These are phyloP conservation scores for Alternaria consortialis DNA, from an alignment of 2,329 filamentous ascomycete species.

Conservation along the genomic window DNA sequence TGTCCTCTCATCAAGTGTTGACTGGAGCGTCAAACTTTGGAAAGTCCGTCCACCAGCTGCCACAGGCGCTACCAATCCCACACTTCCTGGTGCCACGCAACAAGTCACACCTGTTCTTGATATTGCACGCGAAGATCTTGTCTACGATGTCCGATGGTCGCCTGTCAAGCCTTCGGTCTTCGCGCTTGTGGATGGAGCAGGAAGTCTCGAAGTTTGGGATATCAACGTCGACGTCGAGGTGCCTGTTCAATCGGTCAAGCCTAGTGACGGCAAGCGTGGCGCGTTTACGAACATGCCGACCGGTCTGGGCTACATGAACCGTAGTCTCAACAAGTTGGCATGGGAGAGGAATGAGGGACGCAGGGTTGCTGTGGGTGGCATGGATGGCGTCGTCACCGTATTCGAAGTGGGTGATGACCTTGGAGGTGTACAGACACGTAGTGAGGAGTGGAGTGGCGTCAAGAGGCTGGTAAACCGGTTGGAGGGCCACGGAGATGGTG, in stretches of 20 bases:
- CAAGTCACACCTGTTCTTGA: slow-evolving; percentile 82
- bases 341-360: slow-evolving; percentile 94
- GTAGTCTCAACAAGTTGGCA: slow-evolving; percentile 90
- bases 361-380: slow-evolving; percentile 85
- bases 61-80: slow-evolving; percentile 60
- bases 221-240: slow-evolving; percentile 92
- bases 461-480: slow-evolving; percentile 86
- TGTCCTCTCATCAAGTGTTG: slow-evolving; percentile 88
- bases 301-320: slow-evolving; percentile 71
- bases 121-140: slow-evolving; percentile 91
- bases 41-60: slow-evolving; percentile 85
- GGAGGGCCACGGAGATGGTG: slow-evolving; percentile 58
- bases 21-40: slow-evolving; percentile 98
- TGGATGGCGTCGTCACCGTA: slow-evolving; percentile 88
- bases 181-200: slow-evolving; percentile 90
- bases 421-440: slow-evolving; percentile 84
- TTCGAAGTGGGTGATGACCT: slow-evolving; percentile 88
- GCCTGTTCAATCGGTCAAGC: slow-evolving; percentile 81
- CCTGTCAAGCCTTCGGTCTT: slow-evolving; percentile 94
- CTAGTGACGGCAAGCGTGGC: slow-evolving; percentile 61
- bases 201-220: slow-evolving; percentile 94
- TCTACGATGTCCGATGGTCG: slow-evolving; percentile 96
- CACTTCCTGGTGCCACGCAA: slow-evolving; percentile 47
- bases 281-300: slow-evolving; percentile 49
- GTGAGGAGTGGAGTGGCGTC: slow-evolving; percentile 91